Evolutionary conservation across 2,329 filamentous ascomycete genomes (phyloP).

Genomic region (Aquanectria penicillioides): DNA sequence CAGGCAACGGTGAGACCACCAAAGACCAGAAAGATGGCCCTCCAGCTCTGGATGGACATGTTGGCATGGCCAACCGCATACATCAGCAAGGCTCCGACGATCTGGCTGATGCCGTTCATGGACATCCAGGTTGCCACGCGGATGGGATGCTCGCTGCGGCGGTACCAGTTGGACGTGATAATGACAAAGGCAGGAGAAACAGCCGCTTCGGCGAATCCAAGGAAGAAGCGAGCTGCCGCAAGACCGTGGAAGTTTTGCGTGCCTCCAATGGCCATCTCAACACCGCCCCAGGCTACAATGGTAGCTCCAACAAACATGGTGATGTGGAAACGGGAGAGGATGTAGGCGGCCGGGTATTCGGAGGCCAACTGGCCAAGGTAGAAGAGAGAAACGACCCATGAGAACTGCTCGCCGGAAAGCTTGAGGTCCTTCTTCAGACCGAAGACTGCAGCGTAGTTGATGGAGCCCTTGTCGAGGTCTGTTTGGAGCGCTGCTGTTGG

Average conservation of each 20-base stretch:
- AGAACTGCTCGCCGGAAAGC: constrained; percentile 23
- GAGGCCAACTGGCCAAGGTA: constrained; percentile 32
- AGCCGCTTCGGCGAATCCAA: constrained; percentile 43
- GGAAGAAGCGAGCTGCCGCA: constrained; percentile 40
- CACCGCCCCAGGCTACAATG: constrained; percentile 42
- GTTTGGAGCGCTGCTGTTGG: background rate
- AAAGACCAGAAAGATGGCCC: constrained; percentile 32
- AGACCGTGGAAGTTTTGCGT: constrained; percentile 36
- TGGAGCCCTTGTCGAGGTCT: constrained; percentile 33
- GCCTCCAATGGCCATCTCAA: constrained; percentile 39
- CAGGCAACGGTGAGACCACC: constrained; percentile 25
- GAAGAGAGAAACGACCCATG: constrained; percentile 29
- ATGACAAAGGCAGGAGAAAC: constrained; percentile 47
- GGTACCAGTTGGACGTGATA: constrained; percentile 46
- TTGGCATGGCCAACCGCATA: constrained; percentile 35
- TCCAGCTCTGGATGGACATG: constrained; percentile 28
- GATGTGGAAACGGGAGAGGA: constrained; percentile 30
- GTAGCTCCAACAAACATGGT: constrained; percentile 26
- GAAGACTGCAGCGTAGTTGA: constrained; percentile 32
- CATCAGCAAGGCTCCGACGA: constrained; percentile 43
- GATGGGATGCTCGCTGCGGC: constrained; percentile 41
- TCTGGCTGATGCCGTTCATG: constrained; percentile 44
- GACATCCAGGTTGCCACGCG: constrained; percentile 44
- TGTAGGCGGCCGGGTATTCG: constrained; percentile 28
- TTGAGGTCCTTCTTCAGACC: constrained; percentile 27